Conservation (phyloP, 2,329 filamentous ascomycete species). For the Neurospora sp. region DNA sequence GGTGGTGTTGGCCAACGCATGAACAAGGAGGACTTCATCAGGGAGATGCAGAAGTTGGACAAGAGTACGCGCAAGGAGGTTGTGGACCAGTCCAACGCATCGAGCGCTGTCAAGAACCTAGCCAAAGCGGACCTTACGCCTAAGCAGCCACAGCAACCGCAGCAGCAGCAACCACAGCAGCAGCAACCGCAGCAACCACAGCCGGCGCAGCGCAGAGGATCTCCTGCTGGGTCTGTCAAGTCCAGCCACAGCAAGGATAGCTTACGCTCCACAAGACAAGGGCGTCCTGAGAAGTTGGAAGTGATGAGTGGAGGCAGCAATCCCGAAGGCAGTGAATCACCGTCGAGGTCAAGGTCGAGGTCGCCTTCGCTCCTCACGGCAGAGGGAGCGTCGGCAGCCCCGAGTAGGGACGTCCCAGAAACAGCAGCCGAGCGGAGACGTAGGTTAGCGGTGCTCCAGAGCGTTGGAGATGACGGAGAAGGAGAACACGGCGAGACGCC, state of each 20-base stretch:
- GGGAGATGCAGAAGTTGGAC: slow-evolving; percentile 63
- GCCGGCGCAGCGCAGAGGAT: neutral
- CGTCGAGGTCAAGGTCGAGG: slow-evolving; percentile 7
- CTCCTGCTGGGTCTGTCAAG: neutral
- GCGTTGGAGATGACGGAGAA: slow-evolving; percentile 30
- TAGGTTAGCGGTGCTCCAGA: slow-evolving; percentile 45
- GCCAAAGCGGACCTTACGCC: slow-evolving; percentile 31
- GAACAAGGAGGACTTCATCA: slow-evolving; percentile 72
- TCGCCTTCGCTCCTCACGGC: slow-evolving; percentile 3
- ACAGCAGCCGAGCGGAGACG: slow-evolving; percentile 61
- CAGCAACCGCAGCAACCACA: neutral
- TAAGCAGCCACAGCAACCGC: slow-evolving; percentile 2
- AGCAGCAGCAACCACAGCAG: slow-evolving; percentile 2
- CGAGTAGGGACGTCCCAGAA: slow-evolving; percentile 40
- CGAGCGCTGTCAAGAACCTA: slow-evolving; percentile 37
- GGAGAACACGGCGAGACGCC: slow-evolving; percentile 55
- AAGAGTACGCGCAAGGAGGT: slow-evolving; percentile 49
- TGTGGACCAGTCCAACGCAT: slow-evolving; percentile 40
- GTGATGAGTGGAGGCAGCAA: neutral
- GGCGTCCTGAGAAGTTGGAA: neutral
- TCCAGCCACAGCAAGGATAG: neutral
- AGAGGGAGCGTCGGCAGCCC: slow-evolving; percentile 4
- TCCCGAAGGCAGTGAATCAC: slow-evolving; percentile 1
- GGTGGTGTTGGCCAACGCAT: slow-evolving; percentile 62
- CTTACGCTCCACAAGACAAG: neutral